Evolutionary conservation across 306 rosid species (phyloP).

Genomic region (Prinsepia uniflora): DNA sequence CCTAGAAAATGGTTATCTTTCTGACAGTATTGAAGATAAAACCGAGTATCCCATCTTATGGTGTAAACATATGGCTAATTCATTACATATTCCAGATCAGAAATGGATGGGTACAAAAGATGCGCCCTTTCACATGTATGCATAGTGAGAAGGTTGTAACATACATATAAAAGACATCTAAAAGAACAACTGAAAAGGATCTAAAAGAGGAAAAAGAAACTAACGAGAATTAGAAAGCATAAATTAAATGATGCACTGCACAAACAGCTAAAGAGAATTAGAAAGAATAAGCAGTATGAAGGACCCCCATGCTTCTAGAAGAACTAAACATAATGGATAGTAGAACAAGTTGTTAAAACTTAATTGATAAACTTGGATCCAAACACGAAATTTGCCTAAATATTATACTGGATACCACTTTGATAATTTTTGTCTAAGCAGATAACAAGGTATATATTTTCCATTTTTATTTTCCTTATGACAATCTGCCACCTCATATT

Average conservation of each 20-base stretch:
- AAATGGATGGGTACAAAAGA: no score
- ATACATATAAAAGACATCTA: neutral
- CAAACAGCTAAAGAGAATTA: neutral
- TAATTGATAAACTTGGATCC: no score
- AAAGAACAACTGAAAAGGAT: no score
- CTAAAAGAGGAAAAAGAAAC: no score
- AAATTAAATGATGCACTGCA: neutral
- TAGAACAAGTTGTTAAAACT: neutral
- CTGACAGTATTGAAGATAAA: no score
- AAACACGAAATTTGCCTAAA: neutral
- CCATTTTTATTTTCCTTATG: neutral
- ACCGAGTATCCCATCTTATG: no score
- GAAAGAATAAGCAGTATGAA: neutral
- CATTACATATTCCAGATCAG: no score
- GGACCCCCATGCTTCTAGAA: neutral
- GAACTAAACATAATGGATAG: neutral
- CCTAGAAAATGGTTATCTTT: neutral
- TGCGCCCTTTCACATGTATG: no score
- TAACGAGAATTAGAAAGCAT: neutral
- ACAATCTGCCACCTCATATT: constrained; percentile 1
- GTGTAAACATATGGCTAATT: no score
- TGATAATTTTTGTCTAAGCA: neutral
- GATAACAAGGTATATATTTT: neutral
- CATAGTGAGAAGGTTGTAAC: no score
- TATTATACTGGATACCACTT: neutral